Base-by-base conservation (phyloP, 2,329 filamentous ascomycete species). In the Aspergillus glaucus region DNA sequence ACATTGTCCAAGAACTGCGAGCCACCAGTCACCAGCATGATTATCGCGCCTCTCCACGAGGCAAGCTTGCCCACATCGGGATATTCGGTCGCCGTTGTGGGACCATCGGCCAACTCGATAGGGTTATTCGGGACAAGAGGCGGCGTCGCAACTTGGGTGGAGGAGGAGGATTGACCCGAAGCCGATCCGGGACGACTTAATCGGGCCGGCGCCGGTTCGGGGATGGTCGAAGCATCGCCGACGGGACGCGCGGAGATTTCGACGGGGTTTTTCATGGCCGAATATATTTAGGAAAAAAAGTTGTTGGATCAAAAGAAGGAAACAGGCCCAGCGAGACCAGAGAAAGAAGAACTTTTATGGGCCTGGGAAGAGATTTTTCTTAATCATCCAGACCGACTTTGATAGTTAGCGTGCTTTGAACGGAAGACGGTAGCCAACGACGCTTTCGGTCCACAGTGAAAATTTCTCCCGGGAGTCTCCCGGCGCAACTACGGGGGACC, bases 1-100 rank as follows among this genome's bases (percentile, higher is more conserved):
- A 73, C 67, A 50, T 73, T 73, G 45, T 73, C 70, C 42, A 73
- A 64, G 34, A 73, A 63, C 43, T 73, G 71, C 6, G 70, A 69
- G 41, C 70, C 70, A 24, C 68, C 71, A 3, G 71, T 73, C 17
- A 68, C 65, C 17, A 71, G 48, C 28, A 73, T 54, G 22, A 73
- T 65, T 50, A 70, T 50, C 6, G 59, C 58, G 1, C 71, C 71
- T 39, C 66, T 62, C 65, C 69, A 69, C 9, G 68, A 72, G 3
- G 48, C 57, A 10, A 72, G 56, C 1, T 59, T 63, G 15, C 67
- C 68, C 24, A 68, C 59, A 36, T 68, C 63, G 19, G 62, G 62
- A 21, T 47, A 46, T 14, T 48, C 41, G 14, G n/a, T 28, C 4
- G 21, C 41, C 8, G 21, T 43, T 14, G 10, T 17, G 17, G 37